Evolutionary conservation across 176 grass and related monocot genomes (phyloP).

Genomic region (Poa annua): DNA sequence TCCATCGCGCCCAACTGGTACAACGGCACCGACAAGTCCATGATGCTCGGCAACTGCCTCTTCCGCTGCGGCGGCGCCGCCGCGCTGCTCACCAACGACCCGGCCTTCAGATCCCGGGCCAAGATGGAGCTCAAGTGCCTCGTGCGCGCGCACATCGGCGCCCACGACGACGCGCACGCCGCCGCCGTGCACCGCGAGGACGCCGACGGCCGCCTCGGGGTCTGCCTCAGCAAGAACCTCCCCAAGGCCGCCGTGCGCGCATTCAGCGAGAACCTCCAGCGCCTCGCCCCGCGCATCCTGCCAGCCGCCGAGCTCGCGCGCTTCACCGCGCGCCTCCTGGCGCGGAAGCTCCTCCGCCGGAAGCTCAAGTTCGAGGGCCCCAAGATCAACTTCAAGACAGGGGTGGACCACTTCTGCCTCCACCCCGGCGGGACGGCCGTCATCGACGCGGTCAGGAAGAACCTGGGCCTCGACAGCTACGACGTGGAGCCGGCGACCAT

Average conservation of each 20-base stretch:
- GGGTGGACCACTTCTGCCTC: constrained; percentile 92
- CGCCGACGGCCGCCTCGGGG: constrained; percentile 62
- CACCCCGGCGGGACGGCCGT: constrained; percentile 88
- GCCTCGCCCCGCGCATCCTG: constrained; percentile 62
- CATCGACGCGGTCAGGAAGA: constrained; percentile 69
- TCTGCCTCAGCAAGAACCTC: constrained; percentile 87
- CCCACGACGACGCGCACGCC: constrained; percentile 65
- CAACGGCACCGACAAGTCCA: constrained; percentile 86
- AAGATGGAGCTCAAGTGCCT: constrained; percentile 83
- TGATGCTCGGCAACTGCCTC: constrained; percentile 98
- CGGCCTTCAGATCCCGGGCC: constrained; percentile 40
- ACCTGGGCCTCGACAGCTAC: constrained; percentile 50
- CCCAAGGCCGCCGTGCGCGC: constrained; percentile 85
- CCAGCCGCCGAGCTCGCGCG: constrained; percentile 56
- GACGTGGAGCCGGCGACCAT: constrained; percentile 83
- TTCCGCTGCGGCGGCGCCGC: constrained; percentile 85
- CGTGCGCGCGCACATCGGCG: constrained; percentile 62
- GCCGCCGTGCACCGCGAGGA: constrained; percentile 77
- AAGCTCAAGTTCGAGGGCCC: constrained; percentile 16
- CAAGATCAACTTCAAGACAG: constrained; percentile 76
- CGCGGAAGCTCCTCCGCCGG: constrained; percentile 49
- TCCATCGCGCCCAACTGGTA: constrained; percentile 89
- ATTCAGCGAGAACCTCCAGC: constrained; percentile 77
- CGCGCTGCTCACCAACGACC: constrained; percentile 81
- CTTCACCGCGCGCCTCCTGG: constrained; percentile 42